Percentiles rank a stretch among this genome's conserved stretches.
These are phyloP conservation scores for Pleurotus eryngii DNA, from an alignment of 768 basidiomycete genomes.

Conservation along the genomic window DNA sequence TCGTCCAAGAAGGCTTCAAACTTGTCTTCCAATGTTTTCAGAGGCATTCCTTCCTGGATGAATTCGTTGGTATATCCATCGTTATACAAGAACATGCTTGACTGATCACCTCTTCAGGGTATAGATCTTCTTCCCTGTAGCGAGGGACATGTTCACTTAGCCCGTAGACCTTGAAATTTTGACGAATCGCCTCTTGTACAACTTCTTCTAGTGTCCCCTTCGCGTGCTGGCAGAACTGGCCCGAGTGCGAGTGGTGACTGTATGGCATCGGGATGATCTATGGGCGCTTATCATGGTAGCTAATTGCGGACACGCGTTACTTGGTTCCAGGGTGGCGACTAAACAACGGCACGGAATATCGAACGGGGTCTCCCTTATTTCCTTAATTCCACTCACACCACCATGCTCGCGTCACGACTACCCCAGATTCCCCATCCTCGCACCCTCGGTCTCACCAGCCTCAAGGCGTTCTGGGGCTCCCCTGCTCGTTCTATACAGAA, in stretches of 20 bases:
- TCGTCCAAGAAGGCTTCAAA: conserved; percentile 75
- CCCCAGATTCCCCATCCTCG: not conserved
- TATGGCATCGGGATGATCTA: conserved; percentile 36
- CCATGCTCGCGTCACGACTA: not conserved
- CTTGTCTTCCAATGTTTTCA: conserved; percentile 51
- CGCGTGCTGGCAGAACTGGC: conserved; percentile 88
- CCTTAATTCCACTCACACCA: not conserved
- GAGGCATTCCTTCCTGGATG: conserved; percentile 50
- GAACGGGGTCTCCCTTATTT: not conserved
- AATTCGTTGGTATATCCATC: conserved; percentile 10
- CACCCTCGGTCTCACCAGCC: too few relatives aligned
- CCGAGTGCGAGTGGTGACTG: conserved; percentile 80
- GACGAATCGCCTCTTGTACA: conserved; percentile 72
- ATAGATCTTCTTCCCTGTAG: conserved; percentile 76
- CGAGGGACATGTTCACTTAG: conserved; percentile 93
- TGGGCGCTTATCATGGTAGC: not conserved
- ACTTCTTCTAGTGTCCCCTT: conserved; percentile 77
- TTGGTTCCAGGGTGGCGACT: not conserved
- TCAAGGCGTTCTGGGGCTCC: too few relatives aligned
- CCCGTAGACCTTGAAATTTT: conserved; percentile 80
- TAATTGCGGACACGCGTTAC: not conserved
- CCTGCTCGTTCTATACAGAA: too few relatives aligned
- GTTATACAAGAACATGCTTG: conserved; percentile 8
- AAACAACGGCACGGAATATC: not conserved
- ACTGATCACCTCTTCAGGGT: conserved; percentile 89